Evolutionary conservation across 768 basidiomycete species (phyloP), one percentile per base, ranked within the genome.

Genomic region (Termitomyces sp.): DNA sequence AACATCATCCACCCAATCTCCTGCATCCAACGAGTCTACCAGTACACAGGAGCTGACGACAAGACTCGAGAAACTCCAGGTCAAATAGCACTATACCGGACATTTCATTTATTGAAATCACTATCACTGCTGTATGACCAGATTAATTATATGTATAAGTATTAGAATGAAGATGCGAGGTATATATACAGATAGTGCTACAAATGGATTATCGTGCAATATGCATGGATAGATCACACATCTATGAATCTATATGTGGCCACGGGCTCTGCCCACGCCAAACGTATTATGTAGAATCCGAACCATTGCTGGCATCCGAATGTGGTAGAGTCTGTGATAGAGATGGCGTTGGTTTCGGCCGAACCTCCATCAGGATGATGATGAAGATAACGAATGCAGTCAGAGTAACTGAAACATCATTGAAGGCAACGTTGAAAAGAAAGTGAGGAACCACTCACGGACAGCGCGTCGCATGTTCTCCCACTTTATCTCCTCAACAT

Each of bases 401-500:
- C 26, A 92, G 75, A 2, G 87, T 81, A 35, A 79, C 89, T 91
- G 53, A 54, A 47, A 6, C 53, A 40, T 52, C 48, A 44, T 47
- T 59, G 11, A 60, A 45, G 43, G 60, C 51, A 43, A 13, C 46
- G 26, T 53, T 24, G 48, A 20, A 33, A 11, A 35, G 30, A 28
- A 56, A 22, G 38, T 18, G 5, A 55, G 18, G 32, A 36, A 30
- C 36, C 30, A 81, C 84, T 70, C 63, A 89, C 90, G 74, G 54
- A 94, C 90, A 55, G 89, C 86, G 57, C 85, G 84, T 52, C 90
- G 84, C 85, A 92, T 91, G 60, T 91, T 94, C 63, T 91, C 83
- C 92, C 92, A 94, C 66, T 87, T 90, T 33, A 88, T 85, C 65
- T 92, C 90, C 68, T 94, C 92, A 55, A 92, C 87, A 52, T 80